Conservation (phyloP, 139 green algal species). For the Volvox africanus region DNA sequence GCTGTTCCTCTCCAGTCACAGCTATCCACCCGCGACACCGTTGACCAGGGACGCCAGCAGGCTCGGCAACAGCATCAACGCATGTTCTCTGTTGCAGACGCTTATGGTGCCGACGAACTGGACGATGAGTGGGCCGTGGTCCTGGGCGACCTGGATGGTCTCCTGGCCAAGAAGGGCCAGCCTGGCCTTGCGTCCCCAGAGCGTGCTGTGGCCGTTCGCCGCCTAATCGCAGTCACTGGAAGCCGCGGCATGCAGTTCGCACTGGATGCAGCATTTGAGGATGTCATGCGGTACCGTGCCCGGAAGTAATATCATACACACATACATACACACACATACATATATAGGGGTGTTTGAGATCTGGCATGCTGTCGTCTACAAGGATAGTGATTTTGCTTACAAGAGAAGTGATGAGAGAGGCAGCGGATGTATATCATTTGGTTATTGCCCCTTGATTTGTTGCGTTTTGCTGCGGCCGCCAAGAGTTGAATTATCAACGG, state of each 20-base stretch:
- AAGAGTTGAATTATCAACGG: too few species aligned
- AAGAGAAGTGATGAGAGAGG: too few species aligned
- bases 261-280: slow-evolving; percentile 7
- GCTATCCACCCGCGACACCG: background rate
- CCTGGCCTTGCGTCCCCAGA: slow-evolving; percentile 8
- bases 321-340: too few species aligned
- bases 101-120: background rate
- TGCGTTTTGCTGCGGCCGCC: too few species aligned
- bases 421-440: too few species aligned
- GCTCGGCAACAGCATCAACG: slow-evolving; percentile 3
- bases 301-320: background rate
- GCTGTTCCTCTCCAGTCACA: background rate
- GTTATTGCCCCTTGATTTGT: too few species aligned
- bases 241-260: slow-evolving; percentile 27
- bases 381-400: too few species aligned
- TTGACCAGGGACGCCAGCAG: background rate
- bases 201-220: slow-evolving; percentile 20
- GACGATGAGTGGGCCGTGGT: slow-evolving; percentile 34
- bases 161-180: background rate
- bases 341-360: too few species aligned
- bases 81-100: background rate
- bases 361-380: too few species aligned
- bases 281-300: slow-evolving; percentile 15
- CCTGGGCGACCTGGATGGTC: slow-evolving; percentile 20
- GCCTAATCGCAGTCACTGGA: slow-evolving; percentile 21